Evolutionary conservation across 495 filamentous ascomycete genomes (phyloP).

Genomic region (Friedmanniomyces simplex): DNA sequence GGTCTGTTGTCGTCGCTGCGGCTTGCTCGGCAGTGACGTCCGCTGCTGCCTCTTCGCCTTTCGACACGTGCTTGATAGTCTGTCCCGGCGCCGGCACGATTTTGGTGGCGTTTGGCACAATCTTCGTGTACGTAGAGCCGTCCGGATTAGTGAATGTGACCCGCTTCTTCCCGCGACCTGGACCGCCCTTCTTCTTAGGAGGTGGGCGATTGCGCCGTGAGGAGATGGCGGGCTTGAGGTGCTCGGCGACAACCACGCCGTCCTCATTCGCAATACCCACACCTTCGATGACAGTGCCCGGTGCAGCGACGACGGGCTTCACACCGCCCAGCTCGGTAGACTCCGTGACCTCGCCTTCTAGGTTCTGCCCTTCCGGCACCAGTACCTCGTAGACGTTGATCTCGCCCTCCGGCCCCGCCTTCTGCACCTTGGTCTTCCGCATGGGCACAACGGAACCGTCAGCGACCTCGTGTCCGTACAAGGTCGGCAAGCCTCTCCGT

Average conservation of each 20-base stretch:
- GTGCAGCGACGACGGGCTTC: constrained; percentile 40
- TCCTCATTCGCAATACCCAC: constrained; percentile 51
- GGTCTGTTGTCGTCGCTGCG: constrained; percentile 21
- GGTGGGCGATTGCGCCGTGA: constrained; percentile 48
- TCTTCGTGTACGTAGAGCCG: constrained; percentile 21
- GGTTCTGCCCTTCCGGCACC: constrained; percentile 65
- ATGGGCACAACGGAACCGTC: constrained; percentile 36
- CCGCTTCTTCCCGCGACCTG: constrained; percentile 32
- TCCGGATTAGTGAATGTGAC: constrained; percentile 29
- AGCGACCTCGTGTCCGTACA: constrained; percentile 40
- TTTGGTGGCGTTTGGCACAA: constrained; percentile 20
- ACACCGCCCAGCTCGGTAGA: constrained; percentile 32
- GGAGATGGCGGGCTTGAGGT: constrained; percentile 36
- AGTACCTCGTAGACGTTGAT: constrained; percentile 71
- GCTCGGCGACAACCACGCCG: constrained; percentile 49
- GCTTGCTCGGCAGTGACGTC: constrained; percentile 28
- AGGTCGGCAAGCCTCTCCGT: constrained; percentile 57
- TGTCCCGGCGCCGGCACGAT: constrained; percentile 19
- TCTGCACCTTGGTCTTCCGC: constrained; percentile 66
- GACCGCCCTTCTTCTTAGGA: constrained; percentile 38
- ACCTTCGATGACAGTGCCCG: constrained; percentile 52
- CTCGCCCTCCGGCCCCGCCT: constrained; percentile 66
- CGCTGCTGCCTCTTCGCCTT: constrained; percentile 22
- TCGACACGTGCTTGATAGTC: constrained; percentile 24
- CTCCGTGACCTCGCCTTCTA: constrained; percentile 69